phyloP scores from a whole-genome alignment of 2,329 filamentous ascomycete species.

The Venturia asperata region DNA sequence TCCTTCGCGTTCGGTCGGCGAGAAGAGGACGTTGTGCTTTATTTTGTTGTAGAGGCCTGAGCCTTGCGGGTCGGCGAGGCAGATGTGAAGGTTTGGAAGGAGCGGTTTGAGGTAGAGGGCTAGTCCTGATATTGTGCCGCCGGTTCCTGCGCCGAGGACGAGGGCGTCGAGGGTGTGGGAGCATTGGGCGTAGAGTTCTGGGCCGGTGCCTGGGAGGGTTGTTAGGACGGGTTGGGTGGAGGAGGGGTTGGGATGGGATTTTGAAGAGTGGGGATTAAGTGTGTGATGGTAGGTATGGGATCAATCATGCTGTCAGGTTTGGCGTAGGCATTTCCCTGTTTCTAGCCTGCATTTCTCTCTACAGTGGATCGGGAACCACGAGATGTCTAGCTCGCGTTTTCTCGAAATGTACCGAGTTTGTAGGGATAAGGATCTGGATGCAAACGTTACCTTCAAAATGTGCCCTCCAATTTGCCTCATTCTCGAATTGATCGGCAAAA shows the following conservation, averaged over 20 bases:
- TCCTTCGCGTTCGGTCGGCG: conserved; percentile 78
- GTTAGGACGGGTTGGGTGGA: background rate
- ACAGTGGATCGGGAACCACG: too few species aligned
- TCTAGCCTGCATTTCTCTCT: too few species aligned
- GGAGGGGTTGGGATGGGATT: background rate
- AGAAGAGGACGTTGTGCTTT: conserved; percentile 93
- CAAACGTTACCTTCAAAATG: conserved; percentile 52
- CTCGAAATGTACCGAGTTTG: too few species aligned
- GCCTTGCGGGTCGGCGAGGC: conserved; percentile 75
- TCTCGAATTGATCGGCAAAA: conserved; percentile 97
- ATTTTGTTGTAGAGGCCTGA: conserved; percentile 90
- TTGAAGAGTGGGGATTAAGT: background rate
- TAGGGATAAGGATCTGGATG: background rate
- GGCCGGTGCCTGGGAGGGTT: conserved; percentile 56
- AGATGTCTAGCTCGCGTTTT: too few species aligned
- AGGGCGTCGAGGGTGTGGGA: conserved; percentile 73
- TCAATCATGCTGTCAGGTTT: too few species aligned
- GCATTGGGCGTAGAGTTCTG: conserved; percentile 79
- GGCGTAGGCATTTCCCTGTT: too few species aligned
- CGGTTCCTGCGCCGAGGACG: conserved; percentile 87
- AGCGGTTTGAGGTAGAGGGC: conserved; percentile 73
- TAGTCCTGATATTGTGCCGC: conserved; percentile 85
- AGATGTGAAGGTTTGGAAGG: conserved; percentile 35
- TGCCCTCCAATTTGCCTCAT: conserved; percentile 76
- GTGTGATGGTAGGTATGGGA: too few species aligned